Evolutionary conservation across 78 protist species (phyloP).

Genomic region (Creolimax fragrantissima): DNA sequence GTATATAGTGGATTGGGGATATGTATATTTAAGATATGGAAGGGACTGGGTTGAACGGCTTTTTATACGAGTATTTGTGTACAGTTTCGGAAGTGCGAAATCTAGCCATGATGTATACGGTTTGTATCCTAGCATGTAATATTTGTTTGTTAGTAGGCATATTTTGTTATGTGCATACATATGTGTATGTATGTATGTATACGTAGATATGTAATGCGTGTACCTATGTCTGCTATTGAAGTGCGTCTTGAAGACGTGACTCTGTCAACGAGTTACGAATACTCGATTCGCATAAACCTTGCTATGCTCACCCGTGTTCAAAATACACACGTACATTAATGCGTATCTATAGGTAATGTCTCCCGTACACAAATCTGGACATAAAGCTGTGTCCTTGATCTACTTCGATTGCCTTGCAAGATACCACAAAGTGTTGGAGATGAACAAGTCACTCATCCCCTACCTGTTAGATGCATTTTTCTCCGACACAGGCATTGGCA

Average conservation of each 20-base stretch:
- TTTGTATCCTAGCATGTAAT: background rate
- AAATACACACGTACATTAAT: background rate
- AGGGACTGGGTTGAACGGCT: too few relatives aligned
- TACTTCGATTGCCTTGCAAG: background rate
- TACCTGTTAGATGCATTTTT: background rate
- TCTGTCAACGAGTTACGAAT: too few relatives aligned
- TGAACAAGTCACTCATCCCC: background rate
- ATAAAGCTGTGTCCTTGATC: background rate
- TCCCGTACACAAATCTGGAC: background rate
- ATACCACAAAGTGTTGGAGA: background rate
- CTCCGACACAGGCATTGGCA: background rate
- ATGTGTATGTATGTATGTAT: background rate
- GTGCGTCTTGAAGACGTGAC: too few relatives aligned
- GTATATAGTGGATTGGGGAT: background rate
- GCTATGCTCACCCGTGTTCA: too few relatives aligned
- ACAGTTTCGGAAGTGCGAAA: too few relatives aligned
- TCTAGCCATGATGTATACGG: background rate
- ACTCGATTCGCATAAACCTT: too few relatives aligned
- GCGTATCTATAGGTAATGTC: background rate
- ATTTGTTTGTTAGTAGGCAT: background rate
- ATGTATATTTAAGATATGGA: too few relatives aligned
- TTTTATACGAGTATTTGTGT: too few relatives aligned
- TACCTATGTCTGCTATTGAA: too few relatives aligned
- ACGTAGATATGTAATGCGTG: background rate
- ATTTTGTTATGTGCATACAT: background rate